Evolutionary conservation across 352 stramenopile species (phyloP), one percentile per base, ranked within the genome.

Genomic region (Pythium angustatum): DNA sequence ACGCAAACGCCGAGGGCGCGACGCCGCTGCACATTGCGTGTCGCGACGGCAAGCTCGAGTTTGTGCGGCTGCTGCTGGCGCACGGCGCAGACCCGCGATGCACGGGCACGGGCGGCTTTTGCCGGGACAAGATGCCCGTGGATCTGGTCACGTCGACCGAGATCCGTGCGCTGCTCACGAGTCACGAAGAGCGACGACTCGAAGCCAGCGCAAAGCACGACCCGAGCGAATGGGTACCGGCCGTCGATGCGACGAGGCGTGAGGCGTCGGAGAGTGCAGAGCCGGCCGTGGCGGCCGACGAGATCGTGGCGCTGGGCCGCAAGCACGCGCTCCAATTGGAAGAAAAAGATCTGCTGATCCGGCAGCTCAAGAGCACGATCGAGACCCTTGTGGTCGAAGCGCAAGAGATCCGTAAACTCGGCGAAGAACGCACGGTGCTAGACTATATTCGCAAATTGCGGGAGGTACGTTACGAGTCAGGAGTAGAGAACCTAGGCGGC

Each of bases 361-460:
- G 75, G 15, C 85, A 96, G 57, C 72, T 96, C 52, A 88, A 90
- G 56, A 79, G 77, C 38, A 92, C 83, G 5, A 94, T 96, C 24
- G 87, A 96, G 61, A 59, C 68, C 9, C 74, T 96, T 6, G 85
- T 92, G 28, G 62, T 85, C 19, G 85, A 96, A 47, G 69, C 75
- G 10, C 80, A 94, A 43, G 85, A 96, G 65, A 85, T 82, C 48
- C 69, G 82, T 30, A 89, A 92, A 69, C 77, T 94, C 9, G 85
- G 87, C 19, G 84, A 94, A 69, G 81, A 96, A 52, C 73, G 76
- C 30, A 79, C 85, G 2, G 87, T 96, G 66, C 69, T 96, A 5
- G 82, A 94, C 28, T 96, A 93, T 68, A 80, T 96, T 17, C 87
- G 87, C 19, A 93, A 92, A 47, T 64, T 96, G 47, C 80, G 87